These are phyloP conservation scores for Echinosophora koreensis DNA, from an alignment of 306 rosid genomes.

Conservation along the genomic window DNA sequence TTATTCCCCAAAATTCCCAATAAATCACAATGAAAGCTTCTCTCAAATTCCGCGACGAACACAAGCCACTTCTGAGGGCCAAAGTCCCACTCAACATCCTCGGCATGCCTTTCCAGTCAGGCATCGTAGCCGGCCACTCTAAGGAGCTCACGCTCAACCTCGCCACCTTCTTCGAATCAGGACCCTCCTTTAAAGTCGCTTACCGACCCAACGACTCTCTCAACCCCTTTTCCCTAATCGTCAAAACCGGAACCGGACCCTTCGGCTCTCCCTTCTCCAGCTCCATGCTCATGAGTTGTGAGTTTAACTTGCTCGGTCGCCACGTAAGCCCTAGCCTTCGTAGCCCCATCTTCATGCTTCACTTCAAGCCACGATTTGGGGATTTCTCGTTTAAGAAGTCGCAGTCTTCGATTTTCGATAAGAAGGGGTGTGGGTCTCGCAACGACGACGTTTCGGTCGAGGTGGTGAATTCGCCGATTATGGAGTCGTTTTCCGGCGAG, in stretches of 20 bases:
- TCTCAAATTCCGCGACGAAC: constrained; percentile 82
- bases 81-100: constrained; percentile 78
- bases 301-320: constrained; percentile 64
- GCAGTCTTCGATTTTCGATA: constrained; percentile 69
- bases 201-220: constrained; percentile 78
- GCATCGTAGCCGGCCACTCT: constrained; percentile 78
- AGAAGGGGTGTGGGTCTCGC: neutral
- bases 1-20: neutral
- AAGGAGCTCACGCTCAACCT: constrained; percentile 86
- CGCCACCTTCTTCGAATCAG: constrained; percentile 76
- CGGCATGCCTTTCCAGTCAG: constrained; percentile 88
- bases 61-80: constrained; percentile 75
- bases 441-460: constrained; percentile 48
- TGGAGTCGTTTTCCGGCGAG: constrained; percentile 45
- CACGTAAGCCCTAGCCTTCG: constrained; percentile 53
- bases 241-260: constrained; percentile 71
- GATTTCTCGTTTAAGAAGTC: constrained; percentile 88
- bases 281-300: constrained; percentile 84
- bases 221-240: constrained; percentile 79
- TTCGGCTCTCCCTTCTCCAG: constrained; percentile 75
- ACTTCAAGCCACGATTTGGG: constrained; percentile 83
- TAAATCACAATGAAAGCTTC: constrained; percentile 77
- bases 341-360: constrained; percentile 82
- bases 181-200: constrained; percentile 65
- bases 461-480: constrained; percentile 52